Percentiles rank a stretch among this genome's conserved stretches.
phyloP scores from a whole-genome alignment of 1,139 yeast genomes.

The Suhomyces kunorum region DNA sequence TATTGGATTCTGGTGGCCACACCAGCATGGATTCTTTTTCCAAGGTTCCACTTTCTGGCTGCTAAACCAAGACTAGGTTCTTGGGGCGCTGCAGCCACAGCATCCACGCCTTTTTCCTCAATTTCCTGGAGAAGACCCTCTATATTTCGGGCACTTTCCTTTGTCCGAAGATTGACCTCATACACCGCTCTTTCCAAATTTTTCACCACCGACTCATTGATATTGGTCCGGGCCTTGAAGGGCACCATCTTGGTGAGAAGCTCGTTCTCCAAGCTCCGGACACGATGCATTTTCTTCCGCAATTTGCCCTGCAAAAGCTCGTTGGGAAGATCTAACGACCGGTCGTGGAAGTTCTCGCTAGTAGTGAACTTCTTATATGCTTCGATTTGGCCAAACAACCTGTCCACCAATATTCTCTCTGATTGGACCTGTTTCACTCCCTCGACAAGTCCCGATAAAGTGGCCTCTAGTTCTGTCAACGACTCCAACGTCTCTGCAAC shows the following conservation, averaged over 20 bases:
- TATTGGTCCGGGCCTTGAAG: slow-evolving; percentile 18
- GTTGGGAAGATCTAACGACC: slow-evolving; percentile 22
- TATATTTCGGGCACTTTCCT: slow-evolving; percentile 1
- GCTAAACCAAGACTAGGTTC: not conserved
- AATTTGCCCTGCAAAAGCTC: slow-evolving; percentile 17
- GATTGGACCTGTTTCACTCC: slow-evolving; percentile 12
- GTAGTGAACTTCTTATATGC: slow-evolving; percentile 9
- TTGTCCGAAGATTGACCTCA: slow-evolving; percentile 12
- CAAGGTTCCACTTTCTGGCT: slow-evolving; percentile 6
- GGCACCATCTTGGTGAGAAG: slow-evolving; percentile 21
- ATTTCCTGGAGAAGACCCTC: slow-evolving; percentile 1
- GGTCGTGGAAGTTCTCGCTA: slow-evolving; percentile 12
- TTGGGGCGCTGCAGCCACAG: not conserved
- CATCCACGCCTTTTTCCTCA: not conserved
- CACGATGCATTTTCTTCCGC: slow-evolving; percentile 17
- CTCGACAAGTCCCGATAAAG: slow-evolving; percentile 10
- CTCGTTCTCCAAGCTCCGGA: slow-evolving; percentile 17
- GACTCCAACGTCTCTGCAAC: slow-evolving; percentile 2
- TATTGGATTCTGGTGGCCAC: not conserved
- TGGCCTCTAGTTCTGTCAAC: slow-evolving; percentile 1
- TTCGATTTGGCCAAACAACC: slow-evolving; percentile 18
- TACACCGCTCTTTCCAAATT: slow-evolving; percentile 21
- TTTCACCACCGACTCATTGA: slow-evolving; percentile 14
- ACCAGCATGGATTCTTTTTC: not conserved
- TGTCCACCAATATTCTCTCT: slow-evolving; percentile 16